Conservation (phyloP, 2,329 filamentous ascomycete genomes). For the Penicillium capsulatum region DNA sequence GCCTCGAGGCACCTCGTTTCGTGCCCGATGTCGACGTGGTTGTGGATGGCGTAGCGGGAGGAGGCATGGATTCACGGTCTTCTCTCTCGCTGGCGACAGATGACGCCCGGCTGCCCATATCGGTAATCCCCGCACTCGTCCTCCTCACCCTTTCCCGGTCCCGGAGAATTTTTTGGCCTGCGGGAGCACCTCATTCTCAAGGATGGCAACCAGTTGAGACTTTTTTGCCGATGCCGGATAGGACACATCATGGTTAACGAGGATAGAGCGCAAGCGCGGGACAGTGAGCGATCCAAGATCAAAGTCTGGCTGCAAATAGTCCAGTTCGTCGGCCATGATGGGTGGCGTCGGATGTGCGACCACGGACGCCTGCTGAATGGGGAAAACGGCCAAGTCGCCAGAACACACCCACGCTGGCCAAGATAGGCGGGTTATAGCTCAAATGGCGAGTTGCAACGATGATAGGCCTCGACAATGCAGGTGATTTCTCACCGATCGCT, state of each 20-base stretch:
- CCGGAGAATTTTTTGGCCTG: slow-evolving; percentile 72
- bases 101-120: slow-evolving; percentile 64
- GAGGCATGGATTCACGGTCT: slow-evolving; percentile 48
- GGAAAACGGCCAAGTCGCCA: too few species aligned
- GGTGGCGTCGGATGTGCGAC: slow-evolving; percentile 5
- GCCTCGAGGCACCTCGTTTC: slow-evolving; percentile 50
- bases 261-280: slow-evolving; percentile 81
- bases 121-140: slow-evolving; percentile 77
- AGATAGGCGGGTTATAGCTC: neutral
- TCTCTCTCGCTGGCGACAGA: slow-evolving; percentile 57
- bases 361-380: neutral
- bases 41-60: slow-evolving; percentile 47
- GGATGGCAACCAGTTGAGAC: slow-evolving; percentile 75
- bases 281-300: slow-evolving; percentile 80
- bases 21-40: slow-evolving; percentile 54
- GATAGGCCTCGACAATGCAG: neutral
- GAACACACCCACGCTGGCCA: slow-evolving; percentile 3
- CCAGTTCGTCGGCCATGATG: slow-evolving; percentile 57
- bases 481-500: slow-evolving; percentile 16
- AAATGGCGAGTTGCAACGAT: slow-evolving; percentile 6
- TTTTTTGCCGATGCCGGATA: slow-evolving; percentile 93
- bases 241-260: slow-evolving; percentile 79
- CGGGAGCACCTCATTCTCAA: slow-evolving; percentile 72
- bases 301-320: slow-evolving; percentile 83
- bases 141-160: slow-evolving; percentile 75